Base-by-base conservation (phyloP, 2,329 filamentous ascomycete genomes). In the Ophiosphaerella narmari region DNA sequence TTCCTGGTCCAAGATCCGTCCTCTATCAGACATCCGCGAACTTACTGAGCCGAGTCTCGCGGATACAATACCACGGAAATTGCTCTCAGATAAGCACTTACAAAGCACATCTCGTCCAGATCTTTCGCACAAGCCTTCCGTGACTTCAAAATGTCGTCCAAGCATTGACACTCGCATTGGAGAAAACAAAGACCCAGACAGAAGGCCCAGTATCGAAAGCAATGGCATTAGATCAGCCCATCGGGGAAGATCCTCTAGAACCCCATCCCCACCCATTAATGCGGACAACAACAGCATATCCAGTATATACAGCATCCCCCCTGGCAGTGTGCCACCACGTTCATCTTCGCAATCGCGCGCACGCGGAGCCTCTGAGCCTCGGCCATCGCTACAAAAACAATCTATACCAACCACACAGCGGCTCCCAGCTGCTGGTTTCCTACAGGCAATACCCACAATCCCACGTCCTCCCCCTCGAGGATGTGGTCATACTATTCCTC, bases 21-120 rank as follows among this genome's bases (percentile, higher is more conserved):
- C 77, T 38, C 61, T 80, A 24, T 80, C 78, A 37, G 78, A 80
- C 55, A 80, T 80, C 48, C 74, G 77, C 52, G 78, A 80, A 57
- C 66, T 78, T 55, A 80, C 77, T 9, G 78, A 80, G 59, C 77
- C 78, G 24, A 79, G 76, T 54, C 59, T 80, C 18, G 71, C 71
- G 14, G 75, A 78, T 11, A 56, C 66, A 1, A 59, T 69, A 48
- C 67, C 68, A 16, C 62, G 58, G 40, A 67, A 64, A 32, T 59
- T 64, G 21, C 50, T 63, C 23, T 57, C 62, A 9, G 63, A 67
- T 9, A 54, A 48, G 34, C 40, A 65, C 7, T 48, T 46, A 35
- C 60, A 56, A n/a, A 67, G 59, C 39, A 49, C 54, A 12, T 72
- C 70, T 35, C 55, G 67, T 31, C 57, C 53, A 12, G 64, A 67